Evolutionary conservation across 2,329 filamentous ascomycete species (phyloP).

Genomic region (Dactylellina cionopaga): DNA sequence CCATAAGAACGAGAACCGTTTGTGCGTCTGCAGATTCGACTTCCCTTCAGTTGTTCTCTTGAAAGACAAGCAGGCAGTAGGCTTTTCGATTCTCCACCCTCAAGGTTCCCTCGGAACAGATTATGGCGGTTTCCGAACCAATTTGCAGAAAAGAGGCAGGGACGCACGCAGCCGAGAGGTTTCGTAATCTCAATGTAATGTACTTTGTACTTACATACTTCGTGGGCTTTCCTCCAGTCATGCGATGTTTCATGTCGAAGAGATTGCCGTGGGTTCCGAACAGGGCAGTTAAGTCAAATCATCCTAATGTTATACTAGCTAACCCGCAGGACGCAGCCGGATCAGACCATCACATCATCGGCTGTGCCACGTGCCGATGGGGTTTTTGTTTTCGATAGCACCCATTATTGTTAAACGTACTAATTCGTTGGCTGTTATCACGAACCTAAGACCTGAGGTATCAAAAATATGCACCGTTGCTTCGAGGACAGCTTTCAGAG

Average conservation of each 20-base stretch:
- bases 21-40: no score
- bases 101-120: constrained; percentile 49
- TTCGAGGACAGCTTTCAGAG: not conserved
- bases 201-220: no score
- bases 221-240: constrained; percentile 35
- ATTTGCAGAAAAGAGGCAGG: constrained; percentile 39
- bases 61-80: constrained; percentile 3
- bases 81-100: constrained; percentile 30
- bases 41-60: no score
- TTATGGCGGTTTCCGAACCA: constrained; percentile 46
- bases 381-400: constrained; percentile 22
- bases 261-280: constrained; percentile 52
- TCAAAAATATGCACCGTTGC: constrained; percentile 11
- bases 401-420: not conserved
- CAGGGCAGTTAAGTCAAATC: constrained; percentile 18
- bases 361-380: constrained; percentile 49
- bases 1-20: no score
- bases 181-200: constrained; percentile 49
- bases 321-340: not conserved
- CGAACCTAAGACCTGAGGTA: no score
- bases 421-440: not conserved
- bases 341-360: constrained; percentile 41
- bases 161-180: constrained; percentile 43
- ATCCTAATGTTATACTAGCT: constrained; percentile 7
- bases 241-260: constrained; percentile 52